Evolutionary conservation across 352 stramenopile genomes (phyloP).

Genomic region (Phytophthora tubulina): DNA sequence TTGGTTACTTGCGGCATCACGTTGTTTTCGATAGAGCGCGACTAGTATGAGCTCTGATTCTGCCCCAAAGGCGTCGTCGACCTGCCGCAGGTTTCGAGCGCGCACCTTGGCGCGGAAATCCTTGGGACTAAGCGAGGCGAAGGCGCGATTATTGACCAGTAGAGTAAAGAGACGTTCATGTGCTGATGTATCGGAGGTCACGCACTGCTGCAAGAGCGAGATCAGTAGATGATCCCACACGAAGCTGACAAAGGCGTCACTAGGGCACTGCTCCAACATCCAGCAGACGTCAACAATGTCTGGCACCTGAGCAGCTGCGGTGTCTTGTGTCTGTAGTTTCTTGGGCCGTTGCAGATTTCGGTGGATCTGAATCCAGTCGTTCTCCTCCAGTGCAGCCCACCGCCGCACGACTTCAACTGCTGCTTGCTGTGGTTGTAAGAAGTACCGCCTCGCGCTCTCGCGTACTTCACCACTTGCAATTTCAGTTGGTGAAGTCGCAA

Average conservation of each 20-base stretch:
- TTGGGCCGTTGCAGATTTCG: constrained; percentile 23
- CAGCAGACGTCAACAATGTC: constrained; percentile 37
- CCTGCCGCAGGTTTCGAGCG: constrained; percentile 53
- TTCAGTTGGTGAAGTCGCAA: not conserved
- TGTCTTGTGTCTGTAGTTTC: constrained; percentile 3
- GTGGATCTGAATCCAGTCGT: constrained; percentile 56
- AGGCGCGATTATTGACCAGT: constrained; percentile 40
- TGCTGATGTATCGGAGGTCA: not conserved
- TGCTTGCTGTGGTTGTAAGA: constrained; percentile 40
- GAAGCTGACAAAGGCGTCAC: constrained; percentile 54
- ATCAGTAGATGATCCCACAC: constrained; percentile 66
- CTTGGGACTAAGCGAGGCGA: constrained; percentile 56
- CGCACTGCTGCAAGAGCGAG: constrained; percentile 36
- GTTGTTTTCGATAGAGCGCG: constrained; percentile 55
- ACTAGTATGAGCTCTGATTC: constrained; percentile 56
- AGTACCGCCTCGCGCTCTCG: constrained; percentile 39
- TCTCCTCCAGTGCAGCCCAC: constrained; percentile 51
- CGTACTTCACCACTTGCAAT: constrained; percentile 6
- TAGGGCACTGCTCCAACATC: constrained; percentile 52
- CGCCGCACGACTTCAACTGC: constrained; percentile 24
- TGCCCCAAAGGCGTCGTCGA: constrained; percentile 45
- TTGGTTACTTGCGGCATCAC: constrained; percentile 15
- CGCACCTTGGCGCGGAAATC: constrained; percentile 68
- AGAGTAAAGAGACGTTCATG: constrained; percentile 31
- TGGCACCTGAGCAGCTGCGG: constrained; percentile 15